phyloP scores from a whole-genome alignment of 441 rosid species.

The Daphne laureola region DNA sequence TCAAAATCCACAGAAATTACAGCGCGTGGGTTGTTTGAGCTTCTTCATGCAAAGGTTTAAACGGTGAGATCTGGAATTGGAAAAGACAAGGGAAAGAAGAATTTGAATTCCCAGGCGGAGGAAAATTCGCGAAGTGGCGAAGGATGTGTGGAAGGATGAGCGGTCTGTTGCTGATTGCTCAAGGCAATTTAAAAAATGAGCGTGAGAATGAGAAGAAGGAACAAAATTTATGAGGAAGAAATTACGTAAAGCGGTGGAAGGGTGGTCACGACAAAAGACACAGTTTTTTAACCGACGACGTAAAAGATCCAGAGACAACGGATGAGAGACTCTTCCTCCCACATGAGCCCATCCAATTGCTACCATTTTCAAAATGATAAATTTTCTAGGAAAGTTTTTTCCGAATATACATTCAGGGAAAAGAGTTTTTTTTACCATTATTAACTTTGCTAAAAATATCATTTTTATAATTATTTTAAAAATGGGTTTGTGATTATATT shows the following conservation, averaged over 20 bases:
- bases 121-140: slow-evolving; percentile 11
- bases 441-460: too few relatives aligned
- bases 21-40: background rate
- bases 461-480: too few relatives aligned
- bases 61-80: background rate
- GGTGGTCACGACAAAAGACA: too few relatives aligned
- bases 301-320: background rate
- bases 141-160: slow-evolving; percentile 2
- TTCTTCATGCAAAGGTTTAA: background rate
- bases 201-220: too few relatives aligned
- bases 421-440: too few relatives aligned
- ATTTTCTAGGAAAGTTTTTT: too few relatives aligned
- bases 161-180: background rate
- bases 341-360: background rate
- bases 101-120: background rate
- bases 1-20: too few relatives aligned
- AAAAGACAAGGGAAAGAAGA: background rate
- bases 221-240: background rate
- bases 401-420: too few relatives aligned
- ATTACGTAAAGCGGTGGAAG: slow-evolving; percentile 1
- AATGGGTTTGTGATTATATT: too few relatives aligned
- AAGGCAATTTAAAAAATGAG: background rate
- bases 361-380: too few relatives aligned
- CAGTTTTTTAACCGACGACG: too few relatives aligned
- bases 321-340: background rate